These are phyloP conservation scores for Eucalyptus globulus DNA, from an alignment of 345 rosid species.

Conservation along the genomic window DNA sequence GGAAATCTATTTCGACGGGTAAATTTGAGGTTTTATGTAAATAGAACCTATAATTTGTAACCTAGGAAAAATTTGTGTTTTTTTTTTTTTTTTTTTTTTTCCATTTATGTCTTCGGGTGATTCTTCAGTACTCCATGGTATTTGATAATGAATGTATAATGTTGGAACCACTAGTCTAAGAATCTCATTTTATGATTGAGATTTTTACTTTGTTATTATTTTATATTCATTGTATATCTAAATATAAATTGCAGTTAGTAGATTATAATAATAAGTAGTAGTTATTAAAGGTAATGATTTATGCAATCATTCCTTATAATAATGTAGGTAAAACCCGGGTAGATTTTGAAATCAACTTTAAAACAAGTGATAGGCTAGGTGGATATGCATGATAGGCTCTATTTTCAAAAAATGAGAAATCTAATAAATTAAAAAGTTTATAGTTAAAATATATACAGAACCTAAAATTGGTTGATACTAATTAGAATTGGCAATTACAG, in stretches of 20 bases:
- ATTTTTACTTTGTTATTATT: too few relatives aligned
- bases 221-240: fast-evolving
- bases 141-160: too few relatives aligned
- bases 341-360: fast-evolving
- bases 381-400: too few relatives aligned
- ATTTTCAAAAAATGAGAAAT: too few relatives aligned
- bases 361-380: too few relatives aligned
- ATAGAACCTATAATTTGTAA: too few relatives aligned
- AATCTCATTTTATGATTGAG: too few relatives aligned
- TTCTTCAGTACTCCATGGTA: fast-evolving
- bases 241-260: fast-evolving
- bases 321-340: fast-evolving
- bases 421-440: fast-evolving
- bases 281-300: fast-evolving
- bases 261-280: too few relatives aligned
- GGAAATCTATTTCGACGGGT: fast-evolving
- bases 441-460: fast-evolving
- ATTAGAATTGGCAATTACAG: fast-evolving
- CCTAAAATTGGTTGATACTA: fast-evolving
- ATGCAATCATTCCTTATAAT: fast-evolving
- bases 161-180: fast-evolving
- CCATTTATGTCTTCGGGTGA: too few relatives aligned
- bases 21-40: fast-evolving
- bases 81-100: too few relatives aligned
- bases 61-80: too few relatives aligned